These are phyloP conservation scores for Pilasporangium apinafurcum DNA, from an alignment of 352 stramenopile genomes.

Conservation along the genomic window DNA sequence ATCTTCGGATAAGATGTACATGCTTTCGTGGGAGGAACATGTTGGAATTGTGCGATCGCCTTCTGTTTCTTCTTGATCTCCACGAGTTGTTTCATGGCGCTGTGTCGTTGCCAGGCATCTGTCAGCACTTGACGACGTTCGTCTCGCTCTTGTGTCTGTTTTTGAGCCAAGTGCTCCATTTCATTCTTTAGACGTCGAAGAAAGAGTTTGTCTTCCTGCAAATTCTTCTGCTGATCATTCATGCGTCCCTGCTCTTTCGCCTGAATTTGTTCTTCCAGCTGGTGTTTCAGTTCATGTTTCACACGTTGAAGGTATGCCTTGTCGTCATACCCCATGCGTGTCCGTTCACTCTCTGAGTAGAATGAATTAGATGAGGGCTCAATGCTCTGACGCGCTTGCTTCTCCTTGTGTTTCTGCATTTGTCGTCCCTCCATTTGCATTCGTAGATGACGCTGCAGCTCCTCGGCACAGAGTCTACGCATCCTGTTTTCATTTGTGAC, in stretches of 20 bases:
- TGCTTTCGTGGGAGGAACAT: constrained; percentile 3
- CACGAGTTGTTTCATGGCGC: constrained; percentile 57
- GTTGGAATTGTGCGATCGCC: constrained; percentile 35
- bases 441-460: constrained; percentile 48
- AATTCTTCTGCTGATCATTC: constrained; percentile 21
- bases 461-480: constrained; percentile 36
- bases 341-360: constrained; percentile 49
- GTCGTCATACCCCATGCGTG: constrained; percentile 42
- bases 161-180: constrained; percentile 56
- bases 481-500: constrained; percentile 41
- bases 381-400: constrained; percentile 16
- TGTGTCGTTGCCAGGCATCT: constrained; percentile 56
- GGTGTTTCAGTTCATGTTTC: constrained; percentile 47
- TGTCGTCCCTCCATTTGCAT: constrained; percentile 45
- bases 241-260: constrained; percentile 40
- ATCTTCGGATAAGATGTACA: constrained; percentile 14
- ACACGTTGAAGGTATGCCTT: constrained; percentile 26
- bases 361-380: constrained; percentile 49
- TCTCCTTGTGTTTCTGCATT: constrained; percentile 17
- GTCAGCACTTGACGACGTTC: constrained; percentile 52
- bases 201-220: constrained; percentile 55
- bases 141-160: constrained; percentile 41
- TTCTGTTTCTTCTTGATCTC: constrained; percentile 56
- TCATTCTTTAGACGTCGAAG: constrained; percentile 45
- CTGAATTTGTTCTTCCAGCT: constrained; percentile 54